A percentile compares a stretch with the other conserved stretches of the same genome.
Evolutionary conservation across 164 flowering plant species (phyloP).

Genomic region (Dillenia suffruticosa): DNA sequence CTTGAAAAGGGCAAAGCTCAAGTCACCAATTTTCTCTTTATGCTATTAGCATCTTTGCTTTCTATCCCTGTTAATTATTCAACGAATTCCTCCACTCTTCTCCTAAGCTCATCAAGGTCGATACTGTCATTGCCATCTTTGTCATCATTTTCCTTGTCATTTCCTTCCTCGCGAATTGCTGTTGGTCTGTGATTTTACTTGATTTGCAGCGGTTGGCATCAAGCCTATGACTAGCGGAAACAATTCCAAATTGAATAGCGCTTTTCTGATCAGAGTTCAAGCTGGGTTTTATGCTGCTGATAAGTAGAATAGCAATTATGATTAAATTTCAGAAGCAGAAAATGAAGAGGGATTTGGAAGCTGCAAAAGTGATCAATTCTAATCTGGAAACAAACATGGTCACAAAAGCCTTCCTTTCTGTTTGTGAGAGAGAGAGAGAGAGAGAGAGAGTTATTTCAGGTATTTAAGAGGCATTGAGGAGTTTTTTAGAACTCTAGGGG

Average conservation of each 20-base stretch:
- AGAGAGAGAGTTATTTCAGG: not conserved
- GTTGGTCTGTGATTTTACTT: no score
- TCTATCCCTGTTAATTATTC: slow-evolving; percentile 53
- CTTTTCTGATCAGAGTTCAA: slow-evolving; percentile 9
- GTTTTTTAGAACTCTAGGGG: no score
- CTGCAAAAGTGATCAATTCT: slow-evolving; percentile 34
- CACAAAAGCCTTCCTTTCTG: no score
- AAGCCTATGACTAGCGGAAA: no score
- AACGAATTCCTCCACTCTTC: slow-evolving; percentile 56
- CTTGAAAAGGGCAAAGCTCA: not conserved
- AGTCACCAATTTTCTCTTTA: no score
- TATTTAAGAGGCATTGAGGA: no score
- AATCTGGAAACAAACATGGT: slow-evolving; percentile 39
- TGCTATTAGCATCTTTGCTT: slow-evolving; percentile 19
- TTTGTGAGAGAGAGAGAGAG: not conserved
- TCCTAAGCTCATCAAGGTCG: slow-evolving; percentile 45
- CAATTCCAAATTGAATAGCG: not conserved
- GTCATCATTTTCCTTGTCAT: not conserved
- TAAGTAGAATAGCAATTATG: slow-evolving; percentile 27
- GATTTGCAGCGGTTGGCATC: no score
- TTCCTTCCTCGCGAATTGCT: slow-evolving; percentile 1
- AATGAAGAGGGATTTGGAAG: slow-evolving; percentile 36
- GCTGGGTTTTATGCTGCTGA: slow-evolving; percentile 18
- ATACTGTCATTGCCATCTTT: slow-evolving; percentile 7
- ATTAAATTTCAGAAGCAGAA: slow-evolving; percentile 47